Conservation (phyloP, 345 rosid species). For the Populus nigra region DNA sequence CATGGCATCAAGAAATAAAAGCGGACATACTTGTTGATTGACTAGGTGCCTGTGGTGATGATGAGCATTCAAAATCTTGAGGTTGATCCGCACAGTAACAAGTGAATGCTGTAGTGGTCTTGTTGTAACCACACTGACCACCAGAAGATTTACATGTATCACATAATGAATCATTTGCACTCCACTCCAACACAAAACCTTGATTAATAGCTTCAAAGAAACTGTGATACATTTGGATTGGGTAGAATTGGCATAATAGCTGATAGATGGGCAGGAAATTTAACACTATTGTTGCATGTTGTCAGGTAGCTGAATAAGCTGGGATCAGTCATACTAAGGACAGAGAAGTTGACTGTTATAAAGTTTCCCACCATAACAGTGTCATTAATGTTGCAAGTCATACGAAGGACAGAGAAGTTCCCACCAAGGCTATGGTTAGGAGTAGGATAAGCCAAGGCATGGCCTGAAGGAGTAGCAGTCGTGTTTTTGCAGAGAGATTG, state of each 20-base stretch:
- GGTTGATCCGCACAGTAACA: slow-evolving; percentile 23
- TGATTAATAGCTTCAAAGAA: slow-evolving; percentile 5
- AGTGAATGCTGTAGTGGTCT: neutral
- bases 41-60: neutral
- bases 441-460: neutral
- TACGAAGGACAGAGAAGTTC: slow-evolving; percentile 31
- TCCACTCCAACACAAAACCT: slow-evolving; percentile 35
- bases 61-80: neutral
- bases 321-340: neutral
- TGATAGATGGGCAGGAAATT: slow-evolving; percentile 1
- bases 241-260: accelerated
- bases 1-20: neutral
- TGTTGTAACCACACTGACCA: slow-evolving; percentile 40
- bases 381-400: too few species aligned
- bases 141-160: neutral
- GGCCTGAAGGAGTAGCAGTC: neutral
- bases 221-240: neutral
- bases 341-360: neutral
- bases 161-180: slow-evolving; percentile 21
- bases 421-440: neutral
- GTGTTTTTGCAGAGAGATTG: neutral
- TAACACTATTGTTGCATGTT: slow-evolving; percentile 14
- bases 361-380: neutral
- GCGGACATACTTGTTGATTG: slow-evolving; percentile 8
- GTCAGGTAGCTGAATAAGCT: neutral